A percentile compares a stretch with the other conserved stretches of the same genome.
phyloP scores from a whole-genome alignment of 2,329 filamentous ascomycete species.

The Truncatella angustata region DNA sequence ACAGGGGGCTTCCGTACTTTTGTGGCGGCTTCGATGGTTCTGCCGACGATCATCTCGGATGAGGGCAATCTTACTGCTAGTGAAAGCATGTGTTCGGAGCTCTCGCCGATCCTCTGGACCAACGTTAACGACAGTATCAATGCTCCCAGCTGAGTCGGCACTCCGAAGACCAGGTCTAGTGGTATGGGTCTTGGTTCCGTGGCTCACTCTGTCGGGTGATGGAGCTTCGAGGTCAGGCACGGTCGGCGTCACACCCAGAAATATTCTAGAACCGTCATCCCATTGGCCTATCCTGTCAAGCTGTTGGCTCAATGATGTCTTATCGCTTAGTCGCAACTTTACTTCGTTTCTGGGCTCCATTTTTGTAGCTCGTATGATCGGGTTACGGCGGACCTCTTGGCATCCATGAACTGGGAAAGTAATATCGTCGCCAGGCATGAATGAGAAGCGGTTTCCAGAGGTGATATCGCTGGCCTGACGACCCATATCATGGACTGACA shows the following conservation, averaged over 20 bases:
- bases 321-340: too few species aligned
- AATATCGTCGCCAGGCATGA: conserved; percentile 20
- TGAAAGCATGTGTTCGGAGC: not conserved
- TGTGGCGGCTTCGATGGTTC: not conserved
- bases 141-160: not conserved
- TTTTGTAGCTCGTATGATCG: not conserved
- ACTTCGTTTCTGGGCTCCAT: not conserved
- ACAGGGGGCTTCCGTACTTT: not conserved
- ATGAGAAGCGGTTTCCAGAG: conserved; percentile 18
- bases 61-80: not conserved
- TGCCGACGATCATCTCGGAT: not conserved
- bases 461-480: not conserved
- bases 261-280: not conserved
- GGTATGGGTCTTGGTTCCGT: not conserved
- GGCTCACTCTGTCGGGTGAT: not conserved
- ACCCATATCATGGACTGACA: not conserved
- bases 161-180: not conserved
- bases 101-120: not conserved
- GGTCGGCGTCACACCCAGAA: not conserved
- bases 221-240: not conserved
- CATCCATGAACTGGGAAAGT: not conserved
- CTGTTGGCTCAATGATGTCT: not conserved
- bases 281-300: not conserved
- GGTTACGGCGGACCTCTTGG: not conserved
- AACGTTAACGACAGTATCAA: not conserved